Conservation (phyloP, 441 rosid species). For the Melastoma candidum region DNA sequence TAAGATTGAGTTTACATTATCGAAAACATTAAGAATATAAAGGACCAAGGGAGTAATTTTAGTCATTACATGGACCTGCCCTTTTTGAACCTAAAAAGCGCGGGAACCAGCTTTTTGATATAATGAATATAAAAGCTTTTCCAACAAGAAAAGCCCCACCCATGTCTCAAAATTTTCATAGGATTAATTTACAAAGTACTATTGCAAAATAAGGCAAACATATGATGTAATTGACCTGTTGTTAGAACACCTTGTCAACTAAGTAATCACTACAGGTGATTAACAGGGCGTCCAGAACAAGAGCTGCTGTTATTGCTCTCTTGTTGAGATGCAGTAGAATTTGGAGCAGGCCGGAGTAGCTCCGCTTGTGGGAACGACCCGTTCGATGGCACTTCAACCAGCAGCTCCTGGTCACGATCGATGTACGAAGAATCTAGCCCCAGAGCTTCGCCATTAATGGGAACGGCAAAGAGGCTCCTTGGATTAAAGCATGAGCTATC, state of each 20-base stretch:
- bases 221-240: slow-evolving; percentile 11
- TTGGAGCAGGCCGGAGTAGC: slow-evolving; percentile 51
- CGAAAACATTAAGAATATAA: no score
- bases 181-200: no score
- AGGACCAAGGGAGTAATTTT: no score
- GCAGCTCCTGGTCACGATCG: slow-evolving; percentile 82
- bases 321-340: slow-evolving; percentile 36
- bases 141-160: no score
- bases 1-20: no score
- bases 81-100: no score
- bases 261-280: slow-evolving; percentile 24
- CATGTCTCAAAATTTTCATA: no score
- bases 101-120: no score
- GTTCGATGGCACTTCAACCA: slow-evolving; percentile 73
- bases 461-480: slow-evolving; percentile 64
- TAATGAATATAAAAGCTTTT: no score
- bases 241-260: background rate
- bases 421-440: slow-evolving; percentile 50
- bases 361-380: slow-evolving; percentile 87
- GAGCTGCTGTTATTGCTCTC: slow-evolving; percentile 56
- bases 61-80: no score
- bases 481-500: slow-evolving; percentile 73
- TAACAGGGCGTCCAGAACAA: slow-evolving; percentile 25
- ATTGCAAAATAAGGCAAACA: no score
- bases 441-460: slow-evolving; percentile 50